Evolutionary conservation across 495 filamentous ascomycete species (phyloP).

Genomic region (Neurospora cerealis): DNA sequence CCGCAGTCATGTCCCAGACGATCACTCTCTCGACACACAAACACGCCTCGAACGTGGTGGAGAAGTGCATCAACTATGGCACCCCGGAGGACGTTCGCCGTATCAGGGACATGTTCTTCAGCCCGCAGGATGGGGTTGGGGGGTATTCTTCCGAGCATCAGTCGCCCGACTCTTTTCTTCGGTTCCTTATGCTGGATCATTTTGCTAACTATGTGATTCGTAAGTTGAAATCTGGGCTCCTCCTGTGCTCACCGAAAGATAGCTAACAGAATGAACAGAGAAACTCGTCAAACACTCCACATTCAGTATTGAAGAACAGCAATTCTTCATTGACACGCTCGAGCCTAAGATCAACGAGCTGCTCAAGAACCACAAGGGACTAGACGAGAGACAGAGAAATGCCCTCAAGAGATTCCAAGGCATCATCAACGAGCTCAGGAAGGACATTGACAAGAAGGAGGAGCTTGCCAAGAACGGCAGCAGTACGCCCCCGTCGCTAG

Average conservation of each 20-base stretch:
- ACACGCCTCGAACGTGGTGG: slow-evolving; percentile 94
- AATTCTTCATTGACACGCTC: neutral
- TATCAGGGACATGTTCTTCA: slow-evolving; percentile 60
- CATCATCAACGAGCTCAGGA: slow-evolving; percentile 54
- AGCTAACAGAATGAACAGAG: slow-evolving; percentile 27
- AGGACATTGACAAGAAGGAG: slow-evolving; percentile 61
- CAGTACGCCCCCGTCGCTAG: slow-evolving; percentile 7
- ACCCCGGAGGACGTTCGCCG: slow-evolving; percentile 55
- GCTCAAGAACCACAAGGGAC: neutral
- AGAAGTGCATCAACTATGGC: slow-evolving; percentile 79
- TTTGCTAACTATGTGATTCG: slow-evolving; percentile 97
- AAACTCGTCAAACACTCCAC: slow-evolving; percentile 24
- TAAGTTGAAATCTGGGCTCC: slow-evolving; percentile 39
- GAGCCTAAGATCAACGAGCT: neutral
- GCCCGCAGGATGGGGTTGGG: slow-evolving; percentile 41
- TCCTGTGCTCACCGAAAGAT: no score
- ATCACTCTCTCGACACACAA: slow-evolving; percentile 85
- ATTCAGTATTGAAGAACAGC: neutral
- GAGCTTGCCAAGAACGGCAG: slow-evolving; percentile 60
- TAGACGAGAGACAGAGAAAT: slow-evolving; percentile 10
- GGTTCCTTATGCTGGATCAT: slow-evolving; percentile 76
- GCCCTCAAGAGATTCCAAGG: slow-evolving; percentile 50
- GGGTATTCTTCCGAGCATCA: neutral
- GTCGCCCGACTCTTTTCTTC: slow-evolving; percentile 49
- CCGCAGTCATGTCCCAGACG: slow-evolving; percentile 59